These are phyloP conservation scores for Ophiostoma montium DNA, from an alignment of 2,329 filamentous ascomycete species.

Conservation along the genomic window DNA sequence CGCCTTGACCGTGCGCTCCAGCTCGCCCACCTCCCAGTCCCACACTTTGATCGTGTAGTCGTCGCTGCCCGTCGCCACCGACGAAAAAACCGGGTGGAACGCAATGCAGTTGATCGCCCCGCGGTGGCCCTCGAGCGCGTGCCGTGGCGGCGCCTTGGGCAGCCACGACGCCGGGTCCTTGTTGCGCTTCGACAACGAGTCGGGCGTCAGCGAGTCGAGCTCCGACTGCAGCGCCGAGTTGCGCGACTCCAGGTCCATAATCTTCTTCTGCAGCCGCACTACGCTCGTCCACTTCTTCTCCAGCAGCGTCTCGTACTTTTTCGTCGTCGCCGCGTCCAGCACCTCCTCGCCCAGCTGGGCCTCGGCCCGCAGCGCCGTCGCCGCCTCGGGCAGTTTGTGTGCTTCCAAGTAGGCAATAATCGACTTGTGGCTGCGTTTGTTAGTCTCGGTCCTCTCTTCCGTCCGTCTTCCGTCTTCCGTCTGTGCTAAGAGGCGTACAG, in stretches of 20 bases:
- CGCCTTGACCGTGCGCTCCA: constrained; percentile 81
- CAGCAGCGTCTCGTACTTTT: constrained; percentile 86
- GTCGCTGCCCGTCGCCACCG: constrained; percentile 78
- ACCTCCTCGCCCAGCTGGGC: constrained; percentile 46
- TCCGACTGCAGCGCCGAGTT: constrained; percentile 63
- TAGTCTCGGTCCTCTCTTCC: background rate
- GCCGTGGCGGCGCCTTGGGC: constrained; percentile 65
- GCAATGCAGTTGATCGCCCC: constrained; percentile 73
- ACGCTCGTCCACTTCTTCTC: constrained; percentile 99
- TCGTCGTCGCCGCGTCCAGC: constrained; percentile 69
- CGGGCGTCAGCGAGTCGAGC: constrained; percentile 66
- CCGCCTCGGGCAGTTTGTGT: constrained; percentile 55
- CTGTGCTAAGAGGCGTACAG: constrained; percentile 43
- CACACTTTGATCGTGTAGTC: constrained; percentile 93
- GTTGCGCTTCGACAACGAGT: constrained; percentile 62
- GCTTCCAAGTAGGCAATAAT: constrained; percentile 79
- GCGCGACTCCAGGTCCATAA: constrained; percentile 81
- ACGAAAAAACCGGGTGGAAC: constrained; percentile 86
- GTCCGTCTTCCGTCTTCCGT: background rate
- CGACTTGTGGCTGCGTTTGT: constrained; percentile 61
- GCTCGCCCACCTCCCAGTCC: constrained; percentile 89
- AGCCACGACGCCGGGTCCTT: constrained; percentile 79
- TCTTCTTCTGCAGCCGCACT: constrained; percentile 92
- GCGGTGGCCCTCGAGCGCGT: constrained; percentile 73
- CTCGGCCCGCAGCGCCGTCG: constrained; percentile 61